phyloP scores from a whole-genome alignment of 441 rosid species.

The Capsella rubella region DNA sequence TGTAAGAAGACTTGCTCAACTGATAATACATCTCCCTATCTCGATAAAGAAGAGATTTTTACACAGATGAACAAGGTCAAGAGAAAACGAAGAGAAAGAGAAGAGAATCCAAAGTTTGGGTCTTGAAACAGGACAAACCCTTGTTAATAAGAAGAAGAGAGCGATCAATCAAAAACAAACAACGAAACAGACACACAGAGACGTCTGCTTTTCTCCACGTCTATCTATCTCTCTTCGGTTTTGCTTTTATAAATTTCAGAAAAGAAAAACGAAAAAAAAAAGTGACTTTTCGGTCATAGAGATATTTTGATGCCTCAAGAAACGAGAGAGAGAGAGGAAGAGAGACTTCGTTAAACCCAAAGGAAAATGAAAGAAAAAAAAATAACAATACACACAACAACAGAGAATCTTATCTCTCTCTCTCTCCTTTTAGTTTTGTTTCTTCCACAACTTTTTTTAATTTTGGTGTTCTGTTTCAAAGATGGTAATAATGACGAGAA shows the following conservation, averaged over 20 bases:
- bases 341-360: slow-evolving; percentile 26
- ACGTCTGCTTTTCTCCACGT: slow-evolving; percentile 39
- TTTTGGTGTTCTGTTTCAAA: slow-evolving; percentile 31
- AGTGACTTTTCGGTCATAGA: slow-evolving; percentile 9
- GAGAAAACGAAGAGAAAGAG: not conserved
- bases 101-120: slow-evolving; percentile 32
- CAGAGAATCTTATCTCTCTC: slow-evolving; percentile 2
- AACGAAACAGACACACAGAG: slow-evolving; percentile 18
- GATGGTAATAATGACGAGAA: not conserved
- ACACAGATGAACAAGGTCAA: slow-evolving; percentile 2
- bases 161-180: slow-evolving; percentile 30
- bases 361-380: too few species aligned
- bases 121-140: slow-evolving; percentile 37
- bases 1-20: slow-evolving; percentile 73
- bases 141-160: not conserved
- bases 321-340: slow-evolving; percentile 9
- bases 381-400: not conserved
- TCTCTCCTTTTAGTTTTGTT: not conserved
- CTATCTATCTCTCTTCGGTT: slow-evolving; percentile 29
- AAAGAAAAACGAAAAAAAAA: not conserved
- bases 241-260: not conserved
- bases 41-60: not conserved
- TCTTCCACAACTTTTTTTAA: slow-evolving; percentile 20
- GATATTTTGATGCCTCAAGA: slow-evolving; percentile 27
- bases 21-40: slow-evolving; percentile 63